Base-by-base conservation (phyloP, 305 asterid species). In the Fraxinus greggii region DNA sequence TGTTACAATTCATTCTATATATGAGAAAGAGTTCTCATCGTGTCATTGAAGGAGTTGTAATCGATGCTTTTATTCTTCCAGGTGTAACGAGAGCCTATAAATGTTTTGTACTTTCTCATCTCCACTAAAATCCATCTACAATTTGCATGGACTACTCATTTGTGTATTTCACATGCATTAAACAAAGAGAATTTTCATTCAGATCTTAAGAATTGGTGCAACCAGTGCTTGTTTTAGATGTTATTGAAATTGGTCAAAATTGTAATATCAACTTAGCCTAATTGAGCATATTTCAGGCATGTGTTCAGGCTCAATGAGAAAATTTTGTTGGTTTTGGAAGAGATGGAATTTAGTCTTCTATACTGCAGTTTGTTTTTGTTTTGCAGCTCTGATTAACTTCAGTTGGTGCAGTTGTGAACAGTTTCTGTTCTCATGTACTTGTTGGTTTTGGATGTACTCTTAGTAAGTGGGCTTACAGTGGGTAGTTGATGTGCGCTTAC, bases 11-110 rank as follows among this genome's bases (percentile, higher is more conserved):
- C 98, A 94, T 88, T 95, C 98, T 2, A 87, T 95, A 63, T 90
- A 91, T 19, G 97, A 93, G 93, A 95, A 95, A 77, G 92, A 88
- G 84, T 95, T 93, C 86, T 81, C 94, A 63, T 90, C 96, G 98
- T 77, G 95, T 92, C 35, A 95, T 95, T 83, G 98, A 95, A 87
- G 98, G 93, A 45, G 97, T 95, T 79, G 85, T 95, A 85, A 59
- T 93, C 70, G 93, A 92, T 84, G 88, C 90, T 38, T 93, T 85
- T 86, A 82, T 84, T 76, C 98, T 95, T 83, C 97, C 98, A n/a
- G 38, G 38, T 33, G 38, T 33, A 8, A 33, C 38, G 8, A 35
- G 36, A 33, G n/a, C n/a, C n/a, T n/a, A 42, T 42, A 12, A 42
- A 42, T 42, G 3, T 42, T 42, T 42, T 10, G 51, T 10, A 10